Evolutionary conservation across 805 yeast genomes (phyloP), one percentile per base, ranked within the genome.

Genomic region (Cyberlindnera mycetangii): DNA sequence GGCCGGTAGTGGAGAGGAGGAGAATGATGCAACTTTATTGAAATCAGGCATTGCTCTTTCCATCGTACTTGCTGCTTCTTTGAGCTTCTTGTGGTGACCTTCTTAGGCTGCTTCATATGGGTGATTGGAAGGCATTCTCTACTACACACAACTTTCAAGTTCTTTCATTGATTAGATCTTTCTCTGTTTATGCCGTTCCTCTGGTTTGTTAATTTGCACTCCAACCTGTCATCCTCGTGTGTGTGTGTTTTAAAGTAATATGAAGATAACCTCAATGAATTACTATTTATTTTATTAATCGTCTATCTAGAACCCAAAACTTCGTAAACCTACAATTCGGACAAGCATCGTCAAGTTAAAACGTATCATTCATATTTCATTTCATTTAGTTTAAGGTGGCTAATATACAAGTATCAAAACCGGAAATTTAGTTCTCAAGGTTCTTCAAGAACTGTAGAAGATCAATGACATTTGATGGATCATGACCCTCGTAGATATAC

Each of bases 391-490:
- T n/a, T n/a, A n/a, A n/a, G n/a, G n/a, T n/a, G n/a, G n/a, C n/a
- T n/a, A n/a, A n/a, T n/a, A n/a, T n/a, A n/a, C n/a, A n/a, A n/a
- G n/a, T n/a, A n/a, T n/a, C 25, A 22, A 8, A 22, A 22, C 25
- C 7, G 15, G 11, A 12, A 14, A 9, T n/a, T 40, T 16, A 33
- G 5, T 31, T 7, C 20, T 42, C 19, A 32, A 49, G 49, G 14
- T 39, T 25, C 45, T 58, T 59, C 53, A 59, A 51, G 47, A 52
- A 59, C 33, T 58, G 60, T 36, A 59, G 49, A 34, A 59, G 54
- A 24, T 59, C 58, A 48, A 59, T 56, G 18, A 58, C 62, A 37
- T 59, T 59, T 27, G 53, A 41, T 19, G 59, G 53, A 32, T 59
- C 62, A 49, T 39, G 54, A 37, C 49, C 61, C 40, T 56, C 58